These are phyloP conservation scores for Xylariaceae sp. DNA, from an alignment of 2,329 filamentous ascomycete species.

Conservation along the genomic window DNA sequence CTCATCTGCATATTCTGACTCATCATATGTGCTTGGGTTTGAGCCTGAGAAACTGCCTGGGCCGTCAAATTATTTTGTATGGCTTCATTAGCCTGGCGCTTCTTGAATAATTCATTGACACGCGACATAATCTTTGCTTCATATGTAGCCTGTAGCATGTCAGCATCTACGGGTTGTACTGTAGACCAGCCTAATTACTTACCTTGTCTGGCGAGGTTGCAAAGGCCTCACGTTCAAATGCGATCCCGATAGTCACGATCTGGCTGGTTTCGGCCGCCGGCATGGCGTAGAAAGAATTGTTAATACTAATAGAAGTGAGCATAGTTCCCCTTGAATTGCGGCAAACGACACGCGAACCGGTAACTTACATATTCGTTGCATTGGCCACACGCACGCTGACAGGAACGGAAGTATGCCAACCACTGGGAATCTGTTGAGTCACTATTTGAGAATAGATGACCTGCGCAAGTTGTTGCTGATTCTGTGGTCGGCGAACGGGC, in stretches of 20 bases:
- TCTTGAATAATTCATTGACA: constrained; percentile 46
- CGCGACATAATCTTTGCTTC: constrained; percentile 46
- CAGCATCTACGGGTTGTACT: neutral
- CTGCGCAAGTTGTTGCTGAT: constrained; percentile 38
- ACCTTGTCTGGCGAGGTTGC: constrained; percentile 47
- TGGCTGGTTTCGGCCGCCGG: constrained; percentile 39
- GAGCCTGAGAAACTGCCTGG: constrained; percentile 31
- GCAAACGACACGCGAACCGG: neutral
- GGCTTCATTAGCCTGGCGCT: constrained; percentile 48
- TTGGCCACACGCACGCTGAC: constrained; percentile 34
- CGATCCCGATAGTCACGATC: constrained; percentile 41
- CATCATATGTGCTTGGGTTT: constrained; percentile 44
- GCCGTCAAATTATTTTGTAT: constrained; percentile 46
- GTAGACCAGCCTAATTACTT: constrained; percentile 18
- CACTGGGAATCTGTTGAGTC: constrained; percentile 22
- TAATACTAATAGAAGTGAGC: constrained; percentile 39
- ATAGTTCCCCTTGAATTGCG: neutral
- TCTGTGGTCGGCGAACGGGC: constrained; percentile 40
- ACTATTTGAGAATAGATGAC: constrained; percentile 38
- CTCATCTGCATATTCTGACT: constrained; percentile 52
- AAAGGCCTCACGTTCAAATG: constrained; percentile 48
- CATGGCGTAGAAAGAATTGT: constrained; percentile 48
- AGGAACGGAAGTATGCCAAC: constrained; percentile 35
- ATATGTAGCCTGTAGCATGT: constrained; percentile 43
- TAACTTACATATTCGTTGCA: constrained; percentile 36